Evolutionary conservation across 2,329 filamentous ascomycete genomes (phyloP).

Genomic region (Botrytis pseudocinerea): DNA sequence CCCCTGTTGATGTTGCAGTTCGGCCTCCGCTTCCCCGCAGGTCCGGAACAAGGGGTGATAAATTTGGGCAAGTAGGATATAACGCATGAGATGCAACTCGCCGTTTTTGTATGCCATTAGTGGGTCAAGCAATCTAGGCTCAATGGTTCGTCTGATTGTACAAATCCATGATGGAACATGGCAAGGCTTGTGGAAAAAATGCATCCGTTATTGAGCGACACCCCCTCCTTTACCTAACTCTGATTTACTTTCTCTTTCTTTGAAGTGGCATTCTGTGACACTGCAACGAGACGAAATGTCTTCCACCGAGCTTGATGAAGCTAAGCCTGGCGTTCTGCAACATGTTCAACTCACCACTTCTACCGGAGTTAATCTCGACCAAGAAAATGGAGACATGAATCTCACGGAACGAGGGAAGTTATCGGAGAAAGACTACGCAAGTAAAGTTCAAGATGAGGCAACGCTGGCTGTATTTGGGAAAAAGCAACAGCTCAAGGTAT

Average conservation of each 20-base stretch:
- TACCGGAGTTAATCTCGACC: background rate
- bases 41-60: background rate
- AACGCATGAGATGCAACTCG: background rate
- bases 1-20: conserved; percentile 6
- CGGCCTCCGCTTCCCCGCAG: background rate
- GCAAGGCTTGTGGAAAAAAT: background rate
- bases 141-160: background rate
- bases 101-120: background rate
- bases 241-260: background rate
- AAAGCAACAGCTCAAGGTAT: conserved; percentile 23
- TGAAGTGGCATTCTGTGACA: background rate
- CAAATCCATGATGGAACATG: background rate
- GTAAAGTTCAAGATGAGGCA: conserved; percentile 19
- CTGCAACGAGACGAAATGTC: background rate
- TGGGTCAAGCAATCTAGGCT: background rate
- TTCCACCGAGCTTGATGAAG: background rate
- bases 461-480: conserved; percentile 23
- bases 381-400: background rate
- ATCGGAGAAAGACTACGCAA: background rate
- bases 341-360: background rate
- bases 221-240: background rate
- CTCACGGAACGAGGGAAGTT: background rate
- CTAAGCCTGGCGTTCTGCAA: background rate
- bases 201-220: background rate
- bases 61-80: background rate